A percentile compares a stretch with the other conserved stretches of the same genome.
These are phyloP conservation scores for Prunus campanulata DNA, from an alignment of 306 rosid genomes.

Conservation along the genomic window DNA sequence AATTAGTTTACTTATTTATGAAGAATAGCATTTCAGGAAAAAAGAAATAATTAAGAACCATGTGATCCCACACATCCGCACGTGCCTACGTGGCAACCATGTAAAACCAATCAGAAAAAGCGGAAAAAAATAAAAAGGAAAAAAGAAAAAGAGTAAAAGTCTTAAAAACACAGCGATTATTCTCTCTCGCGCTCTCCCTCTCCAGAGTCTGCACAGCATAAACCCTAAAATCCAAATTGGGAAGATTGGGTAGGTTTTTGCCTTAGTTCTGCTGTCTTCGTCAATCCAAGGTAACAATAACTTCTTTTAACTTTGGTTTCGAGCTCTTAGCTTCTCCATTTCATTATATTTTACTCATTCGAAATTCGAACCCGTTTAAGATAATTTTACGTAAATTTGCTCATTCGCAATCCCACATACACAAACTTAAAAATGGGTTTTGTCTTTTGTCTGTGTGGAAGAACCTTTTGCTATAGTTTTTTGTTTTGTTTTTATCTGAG, in stretches of 20 bases:
- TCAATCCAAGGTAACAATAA: not conserved
- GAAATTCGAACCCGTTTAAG: not conserved
- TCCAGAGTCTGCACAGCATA: not conserved
- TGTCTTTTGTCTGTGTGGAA: not conserved
- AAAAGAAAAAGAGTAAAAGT: not conserved
- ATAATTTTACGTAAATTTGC: not conserved
- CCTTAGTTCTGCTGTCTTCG: not conserved
- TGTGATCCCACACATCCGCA: not conserved
- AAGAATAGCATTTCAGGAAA: no score
- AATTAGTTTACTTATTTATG: no score
- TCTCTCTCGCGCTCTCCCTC: not conserved
- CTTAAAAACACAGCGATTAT: not conserved
- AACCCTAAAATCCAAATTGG: conserved; percentile 21
- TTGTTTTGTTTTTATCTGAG: not conserved
- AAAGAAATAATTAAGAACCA: no score
- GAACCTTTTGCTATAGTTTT: not conserved
- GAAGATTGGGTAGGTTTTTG: not conserved
- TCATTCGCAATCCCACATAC: not conserved
- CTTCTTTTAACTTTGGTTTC: not conserved
- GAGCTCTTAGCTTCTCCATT: not conserved
- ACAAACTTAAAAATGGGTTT: not conserved
- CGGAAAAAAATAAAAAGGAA: not conserved
- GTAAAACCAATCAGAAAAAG: not conserved
- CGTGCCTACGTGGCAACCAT: not conserved
- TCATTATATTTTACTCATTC: not conserved